Conservation (phyloP, 2,329 filamentous ascomycete genomes). For the Scytalidium lignicola region DNA sequence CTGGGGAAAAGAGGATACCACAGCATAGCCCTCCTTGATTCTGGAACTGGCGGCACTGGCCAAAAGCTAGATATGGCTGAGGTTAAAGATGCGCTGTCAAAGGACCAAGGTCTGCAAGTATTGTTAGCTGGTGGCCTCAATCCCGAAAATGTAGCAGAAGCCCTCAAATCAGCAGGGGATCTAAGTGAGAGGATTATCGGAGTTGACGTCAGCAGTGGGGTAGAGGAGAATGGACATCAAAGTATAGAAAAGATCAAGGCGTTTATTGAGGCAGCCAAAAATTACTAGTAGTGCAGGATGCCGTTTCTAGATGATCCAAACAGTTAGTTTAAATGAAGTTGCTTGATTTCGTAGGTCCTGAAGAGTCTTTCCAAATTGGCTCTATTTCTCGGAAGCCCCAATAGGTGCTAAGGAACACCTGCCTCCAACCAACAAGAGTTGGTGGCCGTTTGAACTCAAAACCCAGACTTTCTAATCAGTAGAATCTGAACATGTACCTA, state of each 20-base stretch:
- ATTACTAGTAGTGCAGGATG: constrained; percentile 16
- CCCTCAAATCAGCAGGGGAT: constrained; percentile 58
- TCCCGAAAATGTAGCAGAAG: constrained; percentile 68
- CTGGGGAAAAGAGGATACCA: constrained; percentile 76
- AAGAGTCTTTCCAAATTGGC: no score
- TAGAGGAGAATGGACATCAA: constrained; percentile 80
- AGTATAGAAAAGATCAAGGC: constrained; percentile 72
- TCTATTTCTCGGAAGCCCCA: no score
- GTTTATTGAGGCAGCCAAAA: constrained; percentile 73
- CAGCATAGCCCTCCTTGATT: constrained; percentile 77
- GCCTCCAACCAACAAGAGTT: no score
- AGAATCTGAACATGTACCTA: no score
- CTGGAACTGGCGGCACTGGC: constrained; percentile 77
- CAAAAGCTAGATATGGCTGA: constrained; percentile 67
- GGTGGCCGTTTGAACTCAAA: no score
- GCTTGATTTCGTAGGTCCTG: no score
- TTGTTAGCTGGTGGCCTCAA: constrained; percentile 82
- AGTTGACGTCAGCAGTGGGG: constrained; percentile 91
- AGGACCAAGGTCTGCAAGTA: constrained; percentile 66
- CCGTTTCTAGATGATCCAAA: background rate
- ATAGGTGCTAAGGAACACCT: no score
- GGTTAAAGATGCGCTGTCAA: constrained; percentile 61
- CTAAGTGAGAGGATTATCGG: constrained; percentile 62
- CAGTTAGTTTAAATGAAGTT: no score
- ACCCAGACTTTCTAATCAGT: no score